Evolutionary conservation across 768 basidiomycete genomes (phyloP).

Genomic region (Mycena haematopus): DNA sequence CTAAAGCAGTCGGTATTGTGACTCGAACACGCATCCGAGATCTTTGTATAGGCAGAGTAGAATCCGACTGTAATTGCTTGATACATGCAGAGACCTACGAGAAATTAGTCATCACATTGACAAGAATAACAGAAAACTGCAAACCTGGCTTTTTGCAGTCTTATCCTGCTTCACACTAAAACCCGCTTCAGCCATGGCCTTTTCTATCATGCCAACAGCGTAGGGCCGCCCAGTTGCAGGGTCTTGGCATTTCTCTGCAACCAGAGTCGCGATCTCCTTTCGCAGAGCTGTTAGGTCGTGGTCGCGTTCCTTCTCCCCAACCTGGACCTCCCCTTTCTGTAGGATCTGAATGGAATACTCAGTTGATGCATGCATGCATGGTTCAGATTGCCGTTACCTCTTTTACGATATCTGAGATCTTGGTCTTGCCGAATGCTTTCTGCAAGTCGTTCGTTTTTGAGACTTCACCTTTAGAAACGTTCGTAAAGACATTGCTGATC

Average conservation of each 20-base stretch:
- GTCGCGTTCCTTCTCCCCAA: slow-evolving; percentile 95
- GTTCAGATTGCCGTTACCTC: slow-evolving; percentile 57
- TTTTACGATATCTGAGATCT: slow-evolving; percentile 74
- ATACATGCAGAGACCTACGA: slow-evolving; percentile 86
- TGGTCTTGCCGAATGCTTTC: slow-evolving; percentile 87
- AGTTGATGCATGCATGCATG: slow-evolving; percentile 1
- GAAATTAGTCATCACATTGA: background rate
- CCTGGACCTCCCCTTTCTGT: slow-evolving; percentile 95
- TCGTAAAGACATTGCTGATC: slow-evolving; percentile 93
- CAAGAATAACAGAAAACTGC: background rate
- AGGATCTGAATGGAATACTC: slow-evolving; percentile 65
- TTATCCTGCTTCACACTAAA: slow-evolving; percentile 90
- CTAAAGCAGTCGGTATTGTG: slow-evolving; percentile 70
- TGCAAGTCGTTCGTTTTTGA: slow-evolving; percentile 89
- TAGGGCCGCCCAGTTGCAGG: slow-evolving; percentile 89
- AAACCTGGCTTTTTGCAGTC: slow-evolving; percentile 92
- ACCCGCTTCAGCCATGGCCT: slow-evolving; percentile 95
- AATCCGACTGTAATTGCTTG: slow-evolving; percentile 79
- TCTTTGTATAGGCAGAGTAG: slow-evolving; percentile 90
- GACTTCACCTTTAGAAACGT: slow-evolving; percentile 95
- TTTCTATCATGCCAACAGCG: slow-evolving; percentile 95
- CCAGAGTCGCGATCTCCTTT: slow-evolving; percentile 90
- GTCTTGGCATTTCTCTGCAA: slow-evolving; percentile 96
- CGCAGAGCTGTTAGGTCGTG: slow-evolving; percentile 86
- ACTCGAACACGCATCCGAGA: slow-evolving; percentile 93